Evolutionary conservation across 768 basidiomycete species (phyloP).

Genomic region (Leccinum longicurvipes): DNA sequence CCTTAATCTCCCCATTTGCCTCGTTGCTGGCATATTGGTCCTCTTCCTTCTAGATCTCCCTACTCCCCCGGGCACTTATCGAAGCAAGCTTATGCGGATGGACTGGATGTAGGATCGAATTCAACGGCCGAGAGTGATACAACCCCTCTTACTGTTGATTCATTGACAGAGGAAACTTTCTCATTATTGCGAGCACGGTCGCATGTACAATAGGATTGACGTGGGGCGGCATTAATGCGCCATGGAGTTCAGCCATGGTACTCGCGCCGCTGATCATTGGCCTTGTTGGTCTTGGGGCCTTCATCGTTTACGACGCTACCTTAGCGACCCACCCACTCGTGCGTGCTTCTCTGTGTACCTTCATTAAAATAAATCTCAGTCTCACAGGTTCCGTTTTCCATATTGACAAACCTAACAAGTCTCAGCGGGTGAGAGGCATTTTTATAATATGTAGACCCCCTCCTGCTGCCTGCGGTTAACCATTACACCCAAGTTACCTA

Average conservation of each 20-base stretch:
- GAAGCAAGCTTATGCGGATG: constrained; percentile 36
- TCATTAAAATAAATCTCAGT: neutral
- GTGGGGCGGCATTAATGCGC: constrained; percentile 43
- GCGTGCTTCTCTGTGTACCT: neutral
- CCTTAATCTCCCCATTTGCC: constrained; percentile 39
- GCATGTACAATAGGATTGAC: constrained; percentile 42
- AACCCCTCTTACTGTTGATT: neutral
- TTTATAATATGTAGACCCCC: neutral
- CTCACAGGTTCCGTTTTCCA: constrained; percentile 9
- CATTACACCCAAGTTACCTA: constrained; percentile 17
- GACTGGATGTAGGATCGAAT: constrained; percentile 41
- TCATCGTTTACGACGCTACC: constrained; percentile 39
- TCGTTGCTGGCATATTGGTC: constrained; percentile 28
- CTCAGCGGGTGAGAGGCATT: constrained; percentile 22
- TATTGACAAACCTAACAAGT: constrained; percentile 29
- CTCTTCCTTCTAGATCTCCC: constrained; percentile 33
- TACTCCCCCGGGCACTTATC: constrained; percentile 31
- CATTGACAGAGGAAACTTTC: constrained; percentile 37
- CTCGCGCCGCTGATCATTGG: constrained; percentile 45
- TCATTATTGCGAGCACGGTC: constrained; percentile 37
- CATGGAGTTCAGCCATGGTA: constrained; percentile 41
- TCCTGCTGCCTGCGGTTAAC: no score
- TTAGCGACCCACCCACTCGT: constrained; percentile 32
- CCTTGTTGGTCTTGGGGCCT: constrained; percentile 33
- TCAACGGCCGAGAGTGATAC: no score